Conservation (phyloP, 2,329 filamentous ascomycete genomes). For the Fusarium secorum region DNA sequence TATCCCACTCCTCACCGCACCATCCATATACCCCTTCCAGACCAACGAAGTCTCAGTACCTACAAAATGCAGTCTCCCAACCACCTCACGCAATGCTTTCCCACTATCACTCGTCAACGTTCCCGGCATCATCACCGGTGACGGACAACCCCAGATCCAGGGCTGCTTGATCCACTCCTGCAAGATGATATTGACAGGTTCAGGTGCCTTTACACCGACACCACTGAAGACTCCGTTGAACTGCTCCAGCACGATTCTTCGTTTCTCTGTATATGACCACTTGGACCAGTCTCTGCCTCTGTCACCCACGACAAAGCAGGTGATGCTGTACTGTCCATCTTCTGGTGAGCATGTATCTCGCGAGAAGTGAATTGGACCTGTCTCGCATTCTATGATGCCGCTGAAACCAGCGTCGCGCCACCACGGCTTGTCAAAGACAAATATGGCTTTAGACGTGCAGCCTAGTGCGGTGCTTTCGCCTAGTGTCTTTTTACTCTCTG, state of each 20-base stretch:
- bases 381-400: conserved; percentile 51
- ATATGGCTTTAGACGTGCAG: conserved; percentile 48
- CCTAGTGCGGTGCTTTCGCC: conserved; percentile 45
- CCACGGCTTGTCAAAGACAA: conserved; percentile 54
- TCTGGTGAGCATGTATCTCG: conserved; percentile 39
- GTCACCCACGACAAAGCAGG: conserved; percentile 46
- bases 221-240: conserved; percentile 18
- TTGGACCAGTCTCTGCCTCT: conserved; percentile 34
- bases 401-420: conserved; percentile 54
- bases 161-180: conserved; percentile 33
- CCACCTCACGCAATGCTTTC: conserved; percentile 41
- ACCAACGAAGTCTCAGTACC: conserved; percentile 36
- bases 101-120: conserved; percentile 11
- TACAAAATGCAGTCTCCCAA: conserved; percentile 41
- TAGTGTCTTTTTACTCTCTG: conserved; percentile 39
- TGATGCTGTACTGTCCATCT: conserved; percentile 41
- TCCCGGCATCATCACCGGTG: conserved; percentile 32
- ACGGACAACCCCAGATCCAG: conserved; percentile 23
- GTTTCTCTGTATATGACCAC: conserved; percentile 4
- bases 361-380: conserved; percentile 41
- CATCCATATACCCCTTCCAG: conserved; percentile 44
- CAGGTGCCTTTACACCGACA: conserved; percentile 8
- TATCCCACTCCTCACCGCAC: conserved; percentile 33
- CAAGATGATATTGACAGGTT: conserved; percentile 26
- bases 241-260: neutral